Evolutionary conservation across 2,329 filamentous ascomycete genomes (phyloP).

Genomic region (Aspergillus luchuensis): DNA sequence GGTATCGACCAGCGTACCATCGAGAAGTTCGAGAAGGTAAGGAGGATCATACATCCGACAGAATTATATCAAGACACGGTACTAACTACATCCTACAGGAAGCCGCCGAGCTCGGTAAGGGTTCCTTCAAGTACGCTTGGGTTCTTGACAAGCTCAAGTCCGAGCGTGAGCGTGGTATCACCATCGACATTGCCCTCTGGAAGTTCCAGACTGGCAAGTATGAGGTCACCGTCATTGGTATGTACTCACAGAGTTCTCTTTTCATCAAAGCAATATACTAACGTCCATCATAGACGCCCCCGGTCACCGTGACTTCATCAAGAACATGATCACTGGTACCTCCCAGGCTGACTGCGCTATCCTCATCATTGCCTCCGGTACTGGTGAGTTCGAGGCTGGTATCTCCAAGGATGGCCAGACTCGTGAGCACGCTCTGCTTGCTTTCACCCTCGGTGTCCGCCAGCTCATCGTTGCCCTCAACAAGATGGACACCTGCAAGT

Average conservation of each 20-base stretch:
- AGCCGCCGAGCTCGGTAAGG: constrained; percentile 99
- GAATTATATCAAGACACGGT: not conserved
- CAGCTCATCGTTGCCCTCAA: constrained; percentile 99
- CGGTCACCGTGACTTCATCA: constrained; percentile 99
- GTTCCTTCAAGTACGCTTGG: constrained; percentile 99
- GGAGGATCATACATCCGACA: constrained; percentile 27
- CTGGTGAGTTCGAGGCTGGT: constrained; percentile 99
- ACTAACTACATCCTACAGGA: constrained; percentile 61
- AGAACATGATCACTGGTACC: constrained; percentile 99
- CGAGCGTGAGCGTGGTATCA: constrained; percentile 99
- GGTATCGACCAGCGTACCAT: constrained; percentile 99
- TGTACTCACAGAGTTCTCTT: constrained; percentile 33
- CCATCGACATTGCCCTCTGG: constrained; percentile 99
- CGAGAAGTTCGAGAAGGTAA: constrained; percentile 99
- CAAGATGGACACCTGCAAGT: constrained; percentile 99
- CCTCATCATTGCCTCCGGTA: constrained; percentile 99
- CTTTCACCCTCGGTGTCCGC: constrained; percentile 99
- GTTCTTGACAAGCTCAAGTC: constrained; percentile 99
- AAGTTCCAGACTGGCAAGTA: constrained; percentile 99
- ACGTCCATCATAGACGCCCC: constrained; percentile 70
- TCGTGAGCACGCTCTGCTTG: constrained; percentile 99
- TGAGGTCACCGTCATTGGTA: constrained; percentile 96
- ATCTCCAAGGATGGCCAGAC: constrained; percentile 99
- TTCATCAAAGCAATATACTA: constrained; percentile 11
- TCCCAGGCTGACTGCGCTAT: constrained; percentile 99